Evolutionary conservation across 768 basidiomycete species (phyloP).

Genomic region (Mycena indigotica): DNA sequence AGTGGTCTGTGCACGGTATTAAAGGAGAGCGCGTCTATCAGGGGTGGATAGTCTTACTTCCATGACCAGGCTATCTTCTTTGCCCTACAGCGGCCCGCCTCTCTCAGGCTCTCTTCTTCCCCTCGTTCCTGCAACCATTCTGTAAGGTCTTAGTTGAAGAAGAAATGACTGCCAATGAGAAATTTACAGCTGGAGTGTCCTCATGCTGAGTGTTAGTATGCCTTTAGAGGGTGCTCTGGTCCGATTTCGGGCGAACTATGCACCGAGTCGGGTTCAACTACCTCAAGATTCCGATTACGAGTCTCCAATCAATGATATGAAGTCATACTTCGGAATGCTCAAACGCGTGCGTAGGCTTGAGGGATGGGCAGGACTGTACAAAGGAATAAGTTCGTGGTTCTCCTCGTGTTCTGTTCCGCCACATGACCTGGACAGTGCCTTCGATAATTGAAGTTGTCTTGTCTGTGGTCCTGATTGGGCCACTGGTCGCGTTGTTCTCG

Average conservation of each 20-base stretch:
- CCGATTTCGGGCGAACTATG: slow-evolving; percentile 10
- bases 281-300: neutral
- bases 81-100: too few species aligned
- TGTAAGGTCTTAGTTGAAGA: too few species aligned
- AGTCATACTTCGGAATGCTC: slow-evolving; percentile 9
- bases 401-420: neutral
- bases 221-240: slow-evolving; percentile 8
- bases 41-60: too few species aligned
- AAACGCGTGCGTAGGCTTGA: slow-evolving; percentile 8
- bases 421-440: slow-evolving; percentile 13
- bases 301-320: neutral
- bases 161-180: too few species aligned
- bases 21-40: too few species aligned
- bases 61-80: too few species aligned
- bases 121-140: too few species aligned
- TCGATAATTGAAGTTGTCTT: slow-evolving; percentile 8
- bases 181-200: neutral
- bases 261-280: neutral
- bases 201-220: slow-evolving; percentile 2
- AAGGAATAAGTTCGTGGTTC: neutral
- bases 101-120: too few species aligned
- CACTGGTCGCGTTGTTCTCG: neutral
- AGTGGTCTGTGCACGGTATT: too few species aligned
- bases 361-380: neutral
- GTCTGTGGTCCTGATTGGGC: neutral